These are phyloP conservation scores for Ogataea trehaloabstinens DNA, from an alignment of 805 yeast species.

Conservation along the genomic window DNA sequence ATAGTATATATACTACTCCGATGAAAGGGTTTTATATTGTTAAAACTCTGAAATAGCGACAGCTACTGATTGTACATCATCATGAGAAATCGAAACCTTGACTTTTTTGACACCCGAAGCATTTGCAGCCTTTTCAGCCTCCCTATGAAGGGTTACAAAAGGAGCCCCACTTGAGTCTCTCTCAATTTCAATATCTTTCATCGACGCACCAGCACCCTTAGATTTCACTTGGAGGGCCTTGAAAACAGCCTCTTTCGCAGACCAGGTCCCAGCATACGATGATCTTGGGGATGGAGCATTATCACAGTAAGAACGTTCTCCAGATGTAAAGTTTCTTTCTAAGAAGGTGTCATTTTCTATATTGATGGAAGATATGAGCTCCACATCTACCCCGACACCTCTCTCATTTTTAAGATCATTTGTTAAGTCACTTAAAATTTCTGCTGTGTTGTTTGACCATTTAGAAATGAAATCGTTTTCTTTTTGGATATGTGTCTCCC, in stretches of 20 bases:
- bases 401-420: conserved; percentile 44
- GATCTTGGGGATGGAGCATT: conserved; percentile 77
- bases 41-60: conserved; percentile 76
- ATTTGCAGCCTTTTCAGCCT: conserved; percentile 71
- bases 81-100: conserved; percentile 91
- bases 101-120: conserved; percentile 67
- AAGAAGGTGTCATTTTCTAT: conserved; percentile 86
- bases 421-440: conserved; percentile 57
- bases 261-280: conserved; percentile 97
- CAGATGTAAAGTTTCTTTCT: conserved; percentile 84
- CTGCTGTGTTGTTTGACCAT: conserved; percentile 58
- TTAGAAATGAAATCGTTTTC: conserved; percentile 40
- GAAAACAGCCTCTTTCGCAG: conserved; percentile 99
- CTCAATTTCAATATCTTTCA: conserved; percentile 84
- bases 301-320: conserved; percentile 76
- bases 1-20: not conserved
- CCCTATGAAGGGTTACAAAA: conserved; percentile 69
- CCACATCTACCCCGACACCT: conserved; percentile 97
- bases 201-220: conserved; percentile 92
- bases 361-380: conserved; percentile 77
- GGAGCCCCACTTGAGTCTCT: conserved; percentile 81
- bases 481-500: conserved; percentile 50
- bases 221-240: conserved; percentile 88
- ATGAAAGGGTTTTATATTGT: conserved; percentile 2
- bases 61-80: conserved; percentile 95